phyloP scores from a whole-genome alignment of 371 early-diverging fungal species.

The Mucor lusitanicus region DNA sequence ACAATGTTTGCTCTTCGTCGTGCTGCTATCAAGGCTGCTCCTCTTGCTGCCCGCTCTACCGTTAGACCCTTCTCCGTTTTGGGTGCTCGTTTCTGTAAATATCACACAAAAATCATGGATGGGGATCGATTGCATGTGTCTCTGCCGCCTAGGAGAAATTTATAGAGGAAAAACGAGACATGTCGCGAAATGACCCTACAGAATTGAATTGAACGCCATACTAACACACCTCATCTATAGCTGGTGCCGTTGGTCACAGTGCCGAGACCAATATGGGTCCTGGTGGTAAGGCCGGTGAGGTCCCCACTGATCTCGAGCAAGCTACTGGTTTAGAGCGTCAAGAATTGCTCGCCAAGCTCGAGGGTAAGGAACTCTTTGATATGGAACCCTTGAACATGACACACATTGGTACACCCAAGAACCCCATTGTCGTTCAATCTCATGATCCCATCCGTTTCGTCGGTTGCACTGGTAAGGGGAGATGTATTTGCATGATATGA shows the following conservation, averaged over 20 bases:
- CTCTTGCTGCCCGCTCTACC: constrained; percentile 25
- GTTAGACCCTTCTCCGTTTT: constrained; percentile 39
- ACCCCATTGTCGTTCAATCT: constrained; percentile 89
- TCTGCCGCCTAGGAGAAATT: not conserved
- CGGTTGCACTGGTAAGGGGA: constrained; percentile 89
- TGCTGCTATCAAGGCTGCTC: constrained; percentile 41
- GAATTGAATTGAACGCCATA: not conserved
- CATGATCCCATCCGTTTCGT: constrained; percentile 83
- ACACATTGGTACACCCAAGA: constrained; percentile 78
- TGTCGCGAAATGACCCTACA: not conserved
- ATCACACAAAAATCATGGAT: not conserved
- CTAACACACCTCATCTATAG: constrained; percentile 6
- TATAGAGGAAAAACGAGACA: not conserved
- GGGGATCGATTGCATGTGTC: not conserved
- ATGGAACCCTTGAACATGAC: constrained; percentile 79
- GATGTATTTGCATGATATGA: not conserved
- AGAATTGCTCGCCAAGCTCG: constrained; percentile 84
- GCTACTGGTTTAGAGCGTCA: constrained; percentile 91
- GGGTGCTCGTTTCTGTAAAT: constrained; percentile 40
- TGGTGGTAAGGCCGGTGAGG: constrained; percentile 63
- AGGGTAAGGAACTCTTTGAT: constrained; percentile 89
- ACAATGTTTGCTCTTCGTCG: constrained; percentile 40
- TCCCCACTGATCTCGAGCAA: constrained; percentile 90
- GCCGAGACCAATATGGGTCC: constrained; percentile 66
- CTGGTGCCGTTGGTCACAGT: constrained; percentile 43